phyloP scores from a whole-genome alignment of 2,329 filamentous ascomycete species.

The Chaetoscypha palmicola region DNA sequence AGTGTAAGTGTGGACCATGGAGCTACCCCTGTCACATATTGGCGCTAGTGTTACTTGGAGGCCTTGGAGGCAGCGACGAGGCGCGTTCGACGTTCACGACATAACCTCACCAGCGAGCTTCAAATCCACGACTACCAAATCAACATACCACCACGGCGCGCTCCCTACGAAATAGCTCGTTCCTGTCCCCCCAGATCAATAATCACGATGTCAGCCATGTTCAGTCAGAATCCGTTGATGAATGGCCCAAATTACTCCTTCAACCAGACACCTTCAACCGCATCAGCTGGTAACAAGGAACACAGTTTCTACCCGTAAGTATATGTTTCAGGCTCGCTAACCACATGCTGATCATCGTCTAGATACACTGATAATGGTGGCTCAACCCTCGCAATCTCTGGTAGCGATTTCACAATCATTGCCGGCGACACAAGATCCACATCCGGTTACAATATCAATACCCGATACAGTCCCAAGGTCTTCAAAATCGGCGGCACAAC shows the following conservation, averaged over 20 bases:
- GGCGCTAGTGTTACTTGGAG: slow-evolving; percentile 17
- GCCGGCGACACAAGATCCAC: slow-evolving; percentile 96
- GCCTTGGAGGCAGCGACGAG: slow-evolving; percentile 20
- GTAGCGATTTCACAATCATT: slow-evolving; percentile 90
- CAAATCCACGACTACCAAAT: slow-evolving; percentile 4
- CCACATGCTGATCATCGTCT: slow-evolving; percentile 11
- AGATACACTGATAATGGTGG: slow-evolving; percentile 98
- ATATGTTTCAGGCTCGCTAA: not conserved
- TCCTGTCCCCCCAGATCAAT: too few relatives aligned
- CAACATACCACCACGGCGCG: not conserved
- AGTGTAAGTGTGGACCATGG: not conserved
- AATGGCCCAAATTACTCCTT: slow-evolving; percentile 65
- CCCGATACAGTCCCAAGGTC: slow-evolving; percentile 87
- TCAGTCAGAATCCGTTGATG: slow-evolving; percentile 62
- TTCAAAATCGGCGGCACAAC: slow-evolving; percentile 95
- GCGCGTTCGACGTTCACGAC: slow-evolving; percentile 19
- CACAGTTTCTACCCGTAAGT: slow-evolving; percentile 90
- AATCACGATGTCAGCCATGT: slow-evolving; percentile 53
- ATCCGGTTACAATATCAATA: slow-evolving; percentile 98
- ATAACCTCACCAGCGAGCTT: slow-evolving; percentile 3
- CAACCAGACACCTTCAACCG: slow-evolving; percentile 50
- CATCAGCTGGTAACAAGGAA: slow-evolving; percentile 52
- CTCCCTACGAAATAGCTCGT: not conserved
- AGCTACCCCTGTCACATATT: slow-evolving; percentile 26
- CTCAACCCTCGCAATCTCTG: slow-evolving; percentile 89